A percentile compares a stretch with the other conserved stretches of the same genome.
phyloP scores from a whole-genome alignment of 768 basidiomycete genomes.

The Gymnopilus dilepis region DNA sequence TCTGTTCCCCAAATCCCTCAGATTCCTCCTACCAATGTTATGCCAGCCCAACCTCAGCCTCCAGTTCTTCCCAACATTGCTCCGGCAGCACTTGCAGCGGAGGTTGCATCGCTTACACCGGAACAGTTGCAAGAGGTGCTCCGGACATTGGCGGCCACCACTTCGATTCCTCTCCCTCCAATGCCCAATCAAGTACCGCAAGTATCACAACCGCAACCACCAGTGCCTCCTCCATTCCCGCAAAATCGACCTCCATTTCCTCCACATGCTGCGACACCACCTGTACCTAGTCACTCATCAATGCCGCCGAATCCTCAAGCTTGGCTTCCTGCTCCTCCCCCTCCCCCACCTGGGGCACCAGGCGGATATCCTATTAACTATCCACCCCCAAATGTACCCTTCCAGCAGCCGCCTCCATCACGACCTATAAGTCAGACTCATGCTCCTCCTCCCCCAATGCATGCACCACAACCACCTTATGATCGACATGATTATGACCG shows the following conservation, averaged over 20 bases:
- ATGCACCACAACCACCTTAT: slow-evolving; percentile 16
- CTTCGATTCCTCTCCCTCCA: slow-evolving; percentile 33
- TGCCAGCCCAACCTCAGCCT: slow-evolving; percentile 17
- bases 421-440: slow-evolving; percentile 17
- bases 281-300: slow-evolving; percentile 19
- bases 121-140: slow-evolving; percentile 78
- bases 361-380: slow-evolving; percentile 28
- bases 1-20: slow-evolving; percentile 1
- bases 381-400: slow-evolving; percentile 28
- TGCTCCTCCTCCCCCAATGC: slow-evolving; percentile 14
- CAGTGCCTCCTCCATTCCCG: slow-evolving; percentile 19
- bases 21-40: background rate
- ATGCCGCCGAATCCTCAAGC: slow-evolving; percentile 17
- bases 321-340: slow-evolving; percentile 25
- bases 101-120: slow-evolving; percentile 75
- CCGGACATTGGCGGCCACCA: slow-evolving; percentile 52
- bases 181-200: slow-evolving; percentile 25
- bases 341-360: slow-evolving; percentile 18
- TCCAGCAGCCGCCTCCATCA: slow-evolving; percentile 29
- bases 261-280: slow-evolving; percentile 31
- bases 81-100: slow-evolving; percentile 63
- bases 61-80: slow-evolving; percentile 35
- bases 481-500: slow-evolving; percentile 34
- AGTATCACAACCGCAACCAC: slow-evolving; percentile 33
- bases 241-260: slow-evolving; percentile 23